Base-by-base conservation (phyloP, 2,329 filamentous ascomycete genomes). In the Rugonectria rugulosa region DNA sequence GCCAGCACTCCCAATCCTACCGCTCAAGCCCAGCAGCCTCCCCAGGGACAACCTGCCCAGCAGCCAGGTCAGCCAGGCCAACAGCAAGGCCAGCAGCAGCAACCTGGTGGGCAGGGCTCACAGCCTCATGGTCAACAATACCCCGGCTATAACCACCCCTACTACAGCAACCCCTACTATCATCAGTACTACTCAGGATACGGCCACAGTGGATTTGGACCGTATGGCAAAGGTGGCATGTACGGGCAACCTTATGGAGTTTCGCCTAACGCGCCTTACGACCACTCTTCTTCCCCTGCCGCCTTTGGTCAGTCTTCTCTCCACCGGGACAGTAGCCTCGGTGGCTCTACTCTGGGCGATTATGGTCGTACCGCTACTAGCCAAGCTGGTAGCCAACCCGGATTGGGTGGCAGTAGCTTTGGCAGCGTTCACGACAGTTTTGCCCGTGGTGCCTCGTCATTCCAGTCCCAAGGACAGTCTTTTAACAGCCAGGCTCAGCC, bases 1-100 rank as follows among this genome's bases (percentile, higher is more conserved):
- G 89, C 95, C 73, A 94, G 89, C 68, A 97, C 93, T 3, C 93
- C 94, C 29, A 95, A 96, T 77, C 92, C 93, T 23, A 82, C 88
- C 34, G 76, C 77, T 10, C 83, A 84, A 69, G 77, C 76, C 41
- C 83, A 84, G 65, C 75, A 77, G 60, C 56, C 77, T 27, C 77
- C 79, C 57, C 77, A 75, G 38, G 47, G 47, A 6, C 47, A 51
- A 21, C 44, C 76, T 76, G 23, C 79, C 79, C 74, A 76, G 64
- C 72, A 68, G 43, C 70, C 67, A 27, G 69, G 65, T 12, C 75
- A 74, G 60, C 76, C 74, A 50, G 79, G 79, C 57, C 73, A 75
- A 63, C 73, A 72, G 55, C 69, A 62, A n/a, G 81, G 86, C 24
- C 77, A 77, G 57, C 76, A 74, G 62, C 75, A 77, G 64, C 74